A percentile compares a stretch with the other conserved stretches of the same genome.
These are phyloP conservation scores for Juncus inflexus DNA, from an alignment of 176 grass and related monocot genomes.

Conservation along the genomic window DNA sequence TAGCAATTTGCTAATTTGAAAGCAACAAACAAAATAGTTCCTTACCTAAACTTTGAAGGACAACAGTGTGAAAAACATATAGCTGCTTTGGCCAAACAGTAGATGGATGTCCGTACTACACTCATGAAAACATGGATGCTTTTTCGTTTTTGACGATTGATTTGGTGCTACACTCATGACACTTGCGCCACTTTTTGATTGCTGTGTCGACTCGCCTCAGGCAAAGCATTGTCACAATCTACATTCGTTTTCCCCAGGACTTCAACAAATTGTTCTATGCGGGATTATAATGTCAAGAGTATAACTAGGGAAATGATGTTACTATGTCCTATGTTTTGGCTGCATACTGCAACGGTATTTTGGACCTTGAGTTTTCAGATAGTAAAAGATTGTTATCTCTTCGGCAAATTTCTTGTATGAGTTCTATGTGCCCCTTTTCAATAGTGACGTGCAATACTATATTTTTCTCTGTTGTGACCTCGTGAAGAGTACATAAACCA, in stretches of 20 bases:
- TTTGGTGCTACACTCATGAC: neutral
- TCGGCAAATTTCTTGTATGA: no score
- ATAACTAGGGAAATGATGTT: neutral
- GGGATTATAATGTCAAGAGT: no score
- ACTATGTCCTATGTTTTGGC: no score
- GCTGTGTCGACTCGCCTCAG: neutral
- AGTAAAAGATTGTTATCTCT: no score
- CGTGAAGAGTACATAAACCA: no score
- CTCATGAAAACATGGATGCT: neutral
- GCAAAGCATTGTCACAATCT: neutral
- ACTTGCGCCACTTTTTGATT: neutral
- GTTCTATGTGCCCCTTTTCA: no score
- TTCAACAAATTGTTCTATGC: neutral
- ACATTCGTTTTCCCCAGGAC: neutral
- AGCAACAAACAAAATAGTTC: no score
- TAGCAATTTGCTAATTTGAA: no score
- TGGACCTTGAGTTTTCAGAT: no score
- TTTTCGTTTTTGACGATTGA: neutral
- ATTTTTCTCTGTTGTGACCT: no score
- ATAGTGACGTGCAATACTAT: no score
- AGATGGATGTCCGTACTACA: neutral
- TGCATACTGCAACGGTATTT: no score
- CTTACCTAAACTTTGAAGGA: neutral
- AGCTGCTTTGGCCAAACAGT: neutral
- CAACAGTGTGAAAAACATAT: constrained; percentile 14